A percentile compares a stretch with the other conserved stretches of the same genome.
Conservation (phyloP, 1,284 basidiomycete species). For the Pseudozyma thailandica region DNA sequence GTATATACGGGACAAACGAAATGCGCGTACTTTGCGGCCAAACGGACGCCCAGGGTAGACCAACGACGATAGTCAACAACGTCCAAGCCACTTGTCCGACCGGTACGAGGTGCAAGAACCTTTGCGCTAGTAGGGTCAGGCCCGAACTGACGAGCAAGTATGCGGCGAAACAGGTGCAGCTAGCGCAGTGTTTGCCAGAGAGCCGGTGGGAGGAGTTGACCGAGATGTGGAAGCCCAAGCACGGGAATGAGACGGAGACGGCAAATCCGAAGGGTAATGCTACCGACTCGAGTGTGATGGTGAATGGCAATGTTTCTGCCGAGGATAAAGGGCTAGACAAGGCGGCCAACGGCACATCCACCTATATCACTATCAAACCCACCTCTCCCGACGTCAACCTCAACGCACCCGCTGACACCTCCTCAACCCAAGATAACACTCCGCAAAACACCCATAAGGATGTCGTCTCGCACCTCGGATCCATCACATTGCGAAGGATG, state of each 20-base stretch:
- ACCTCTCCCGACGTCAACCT: too few relatives aligned
- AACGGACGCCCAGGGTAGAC: conserved; percentile 14
- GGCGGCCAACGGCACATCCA: too few relatives aligned
- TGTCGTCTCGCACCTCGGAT: too few relatives aligned
- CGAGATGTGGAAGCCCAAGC: conserved; percentile 21
- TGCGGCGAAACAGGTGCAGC: conserved; percentile 28
- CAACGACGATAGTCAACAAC: conserved; percentile 6
- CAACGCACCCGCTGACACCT: too few relatives aligned
- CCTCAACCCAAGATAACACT: too few relatives aligned
- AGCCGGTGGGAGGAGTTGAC: conserved; percentile 15
- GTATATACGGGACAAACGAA: conserved; percentile 17
- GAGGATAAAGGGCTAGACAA: too few relatives aligned
- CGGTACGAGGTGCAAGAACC: conserved; percentile 33
- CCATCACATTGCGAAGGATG: too few relatives aligned
- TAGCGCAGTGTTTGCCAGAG: conserved; percentile 25
- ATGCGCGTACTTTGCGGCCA: conserved; percentile 28
- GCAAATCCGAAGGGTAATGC: conserved; percentile 1
- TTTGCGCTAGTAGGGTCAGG: conserved; percentile 26
- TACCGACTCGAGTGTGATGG: too few relatives aligned
- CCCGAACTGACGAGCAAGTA: conserved; percentile 16
- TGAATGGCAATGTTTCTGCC: too few relatives aligned
- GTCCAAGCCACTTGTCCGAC: conserved; percentile 25
- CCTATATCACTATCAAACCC: too few relatives aligned
- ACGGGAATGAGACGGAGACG: background rate
- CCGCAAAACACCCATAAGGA: too few relatives aligned